These are phyloP conservation scores for Chrysochromulina parva DNA, from an alignment of 78 protist genomes.

Conservation along the genomic window DNA sequence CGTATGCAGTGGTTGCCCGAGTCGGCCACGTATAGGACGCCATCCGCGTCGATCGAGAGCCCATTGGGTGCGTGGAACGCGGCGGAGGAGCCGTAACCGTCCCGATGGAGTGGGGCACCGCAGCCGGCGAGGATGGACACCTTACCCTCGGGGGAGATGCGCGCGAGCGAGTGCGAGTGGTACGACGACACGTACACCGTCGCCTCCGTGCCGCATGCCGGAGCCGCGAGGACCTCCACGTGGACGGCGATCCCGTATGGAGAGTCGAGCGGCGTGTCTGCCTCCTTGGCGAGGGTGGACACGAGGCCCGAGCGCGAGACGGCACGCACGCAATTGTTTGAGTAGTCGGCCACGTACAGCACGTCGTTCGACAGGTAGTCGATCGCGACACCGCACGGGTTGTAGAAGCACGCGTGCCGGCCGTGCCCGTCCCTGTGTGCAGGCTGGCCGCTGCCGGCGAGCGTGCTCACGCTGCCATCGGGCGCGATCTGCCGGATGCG, in stretches of 20 bases:
- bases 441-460: not conserved
- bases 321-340: not conserved
- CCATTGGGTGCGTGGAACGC: not conserved
- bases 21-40: slow-evolving; percentile 22
- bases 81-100: not conserved
- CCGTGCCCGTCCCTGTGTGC: slow-evolving; percentile 8
- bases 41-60: not conserved
- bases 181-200: not conserved
- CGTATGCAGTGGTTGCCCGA: slow-evolving; percentile 28
- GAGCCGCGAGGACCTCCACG: not conserved
- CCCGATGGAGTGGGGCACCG: not conserved
- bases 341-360: slow-evolving; percentile 19
- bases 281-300: not conserved
- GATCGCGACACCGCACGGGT: slow-evolving; percentile 5
- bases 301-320: not conserved
- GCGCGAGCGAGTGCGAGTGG: not conserved
- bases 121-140: not conserved
- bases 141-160: not conserved
- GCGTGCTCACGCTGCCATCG: not conserved
- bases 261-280: not conserved
- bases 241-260: slow-evolving; percentile 1
- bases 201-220: not conserved
- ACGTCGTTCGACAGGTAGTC: not conserved
- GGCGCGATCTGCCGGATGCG: not conserved
- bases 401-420: not conserved